Evolutionary conservation across 2,329 filamentous ascomycete species (phyloP).

Genomic region (Colletotrichum sidae): DNA sequence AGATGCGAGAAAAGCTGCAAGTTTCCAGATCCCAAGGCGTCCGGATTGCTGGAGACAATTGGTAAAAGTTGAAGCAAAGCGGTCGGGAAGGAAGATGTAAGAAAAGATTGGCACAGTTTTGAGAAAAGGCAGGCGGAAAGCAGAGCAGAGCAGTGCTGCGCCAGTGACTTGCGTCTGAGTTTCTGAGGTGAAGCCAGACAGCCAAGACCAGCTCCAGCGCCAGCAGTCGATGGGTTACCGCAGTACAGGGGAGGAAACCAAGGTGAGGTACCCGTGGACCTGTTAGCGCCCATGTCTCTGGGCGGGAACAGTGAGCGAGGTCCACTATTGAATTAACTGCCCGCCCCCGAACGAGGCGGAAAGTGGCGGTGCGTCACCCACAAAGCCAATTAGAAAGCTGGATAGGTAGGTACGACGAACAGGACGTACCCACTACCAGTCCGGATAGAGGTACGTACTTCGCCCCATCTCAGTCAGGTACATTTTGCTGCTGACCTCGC

Average conservation of each 20-base stretch:
- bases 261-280: neutral
- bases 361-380: neutral
- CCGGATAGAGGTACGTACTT: neutral
- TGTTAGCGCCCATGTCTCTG: neutral
- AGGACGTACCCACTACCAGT: neutral
- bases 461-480: neutral
- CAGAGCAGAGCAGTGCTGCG: neutral
- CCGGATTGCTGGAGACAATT: slow-evolving; percentile 1
- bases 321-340: no score
- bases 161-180: neutral
- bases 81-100: slow-evolving; percentile 14
- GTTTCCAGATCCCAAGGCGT: neutral
- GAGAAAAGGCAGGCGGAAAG: neutral
- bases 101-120: slow-evolving; percentile 25
- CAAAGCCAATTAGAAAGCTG: no score
- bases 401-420: neutral
- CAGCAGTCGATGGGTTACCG: neutral
- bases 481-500: no score
- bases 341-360: no score
- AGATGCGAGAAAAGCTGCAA: slow-evolving; percentile 2
- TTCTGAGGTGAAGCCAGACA: slow-evolving; percentile 6
- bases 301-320: neutral
- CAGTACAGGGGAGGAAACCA: no score
- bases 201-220: slow-evolving; percentile 1
- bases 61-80: slow-evolving; percentile 1